Conservation (phyloP, 768 basidiomycete species). For the Xanthoconium purpureum region DNA sequence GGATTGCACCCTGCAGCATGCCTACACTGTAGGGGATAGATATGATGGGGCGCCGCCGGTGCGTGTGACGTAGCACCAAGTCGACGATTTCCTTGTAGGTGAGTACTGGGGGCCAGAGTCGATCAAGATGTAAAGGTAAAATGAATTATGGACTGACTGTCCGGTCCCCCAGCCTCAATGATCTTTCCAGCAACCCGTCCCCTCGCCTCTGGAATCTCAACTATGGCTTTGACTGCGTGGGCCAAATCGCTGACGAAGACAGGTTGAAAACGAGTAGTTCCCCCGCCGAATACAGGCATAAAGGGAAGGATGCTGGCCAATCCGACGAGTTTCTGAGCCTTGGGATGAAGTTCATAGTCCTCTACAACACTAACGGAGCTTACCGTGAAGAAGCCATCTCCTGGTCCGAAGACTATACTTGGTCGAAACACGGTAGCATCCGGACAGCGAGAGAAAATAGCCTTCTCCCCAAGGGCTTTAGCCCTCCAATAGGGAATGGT, state of each 20-base stretch:
- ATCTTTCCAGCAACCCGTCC: slow-evolving; percentile 40
- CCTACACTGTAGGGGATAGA: slow-evolving; percentile 65
- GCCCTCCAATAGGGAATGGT: slow-evolving; percentile 57
- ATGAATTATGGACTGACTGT: slow-evolving; percentile 39
- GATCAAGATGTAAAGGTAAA: slow-evolving; percentile 36
- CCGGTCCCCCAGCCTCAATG: slow-evolving; percentile 48
- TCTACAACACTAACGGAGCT: slow-evolving; percentile 15
- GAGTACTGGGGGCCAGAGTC: slow-evolving; percentile 45
- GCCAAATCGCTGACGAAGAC: slow-evolving; percentile 72
- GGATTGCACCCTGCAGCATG: slow-evolving; percentile 57
- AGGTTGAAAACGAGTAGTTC: slow-evolving; percentile 63
- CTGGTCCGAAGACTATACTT: slow-evolving; percentile 73
- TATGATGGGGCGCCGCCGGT: slow-evolving; percentile 53
- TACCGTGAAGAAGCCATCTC: slow-evolving; percentile 74
- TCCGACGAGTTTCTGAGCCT: slow-evolving; percentile 54
- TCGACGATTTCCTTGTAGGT: slow-evolving; percentile 69
- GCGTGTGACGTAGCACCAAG: slow-evolving; percentile 52
- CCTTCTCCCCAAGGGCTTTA: slow-evolving; percentile 60
- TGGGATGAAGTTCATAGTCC: neutral
- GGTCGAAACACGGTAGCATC: slow-evolving; percentile 65
- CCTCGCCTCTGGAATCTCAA: slow-evolving; percentile 38
- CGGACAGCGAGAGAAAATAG: slow-evolving; percentile 44
- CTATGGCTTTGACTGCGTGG: slow-evolving; percentile 54
- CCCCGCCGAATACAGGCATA: slow-evolving; percentile 76
- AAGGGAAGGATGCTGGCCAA: slow-evolving; percentile 62